Evolutionary conservation across 352 stramenopile genomes (phyloP), one percentile per base, ranked within the genome.

Genomic region (Phytophthora pseudosyringae): DNA sequence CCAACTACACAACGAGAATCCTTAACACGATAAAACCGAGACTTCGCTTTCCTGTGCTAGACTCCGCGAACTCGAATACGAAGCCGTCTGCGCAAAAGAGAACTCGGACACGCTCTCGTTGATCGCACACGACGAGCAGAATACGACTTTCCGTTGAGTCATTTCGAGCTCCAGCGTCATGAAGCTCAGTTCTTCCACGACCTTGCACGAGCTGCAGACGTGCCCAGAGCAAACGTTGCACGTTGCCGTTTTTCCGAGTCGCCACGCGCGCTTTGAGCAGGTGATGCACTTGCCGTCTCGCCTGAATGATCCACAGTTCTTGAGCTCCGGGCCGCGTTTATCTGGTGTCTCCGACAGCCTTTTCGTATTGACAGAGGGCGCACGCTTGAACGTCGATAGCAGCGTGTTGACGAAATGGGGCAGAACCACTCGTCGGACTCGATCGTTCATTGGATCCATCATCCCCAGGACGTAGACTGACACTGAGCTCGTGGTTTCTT

Each of bases 91-190:
- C 21, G 38, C 21, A 12, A 41, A 53, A 12, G 48, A 46, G 7
- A 53, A 60, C 10, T 50, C 48, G 25, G 43, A 49, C 40, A 58
- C 40, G 25, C 53, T 32, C 16, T 58, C 58, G 1, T 54, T n/a
- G 16, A 11, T 44, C 16, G 45, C 52, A 49, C 72, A 80, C 6
- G 52, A 36, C 16, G 55, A 43, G 25, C 71, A 79, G 61, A 79
- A 76, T 21, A 59, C 54, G 53, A 73, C 45, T 36, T 69, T 58
- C 39, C 55, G 55, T 36, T 59, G 49, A 21, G 10, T 59, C 18
- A 80, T 55, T 18, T 61, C 48, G 36, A 74, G 39, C 21, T 78
- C 69, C 18, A 40, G 41, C 8, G 69, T 64, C 54, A 81, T 57
- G 55, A 81, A 81, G 29, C 45, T 67, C 41, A 78, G 59, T 36